Percentiles rank a stretch among this genome's conserved stretches.
These are phyloP conservation scores for Arachis hypogaea DNA, from an alignment of 306 rosid species.

Conservation along the genomic window DNA sequence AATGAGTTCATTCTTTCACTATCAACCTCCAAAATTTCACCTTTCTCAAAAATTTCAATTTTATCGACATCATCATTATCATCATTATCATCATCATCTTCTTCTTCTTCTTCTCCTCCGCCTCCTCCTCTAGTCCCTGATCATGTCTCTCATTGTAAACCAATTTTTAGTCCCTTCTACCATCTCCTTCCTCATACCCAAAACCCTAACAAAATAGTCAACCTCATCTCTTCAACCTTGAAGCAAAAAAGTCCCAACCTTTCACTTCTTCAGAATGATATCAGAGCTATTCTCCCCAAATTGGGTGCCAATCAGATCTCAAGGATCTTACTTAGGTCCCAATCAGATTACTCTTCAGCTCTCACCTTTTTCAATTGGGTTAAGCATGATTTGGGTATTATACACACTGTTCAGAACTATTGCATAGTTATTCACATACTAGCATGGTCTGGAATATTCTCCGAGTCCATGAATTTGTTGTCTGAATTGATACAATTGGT, in stretches of 20 bases:
- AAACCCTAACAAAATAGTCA: slow-evolving; percentile 77
- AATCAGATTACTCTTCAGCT: slow-evolving; percentile 72
- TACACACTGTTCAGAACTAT: slow-evolving; percentile 60
- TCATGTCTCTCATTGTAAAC: slow-evolving; percentile 48
- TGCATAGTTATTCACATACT: slow-evolving; percentile 64
- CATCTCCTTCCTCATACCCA: slow-evolving; percentile 74
- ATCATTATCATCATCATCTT: slow-evolving; percentile 39
- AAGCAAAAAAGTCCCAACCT: slow-evolving; percentile 47
- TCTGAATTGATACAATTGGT: slow-evolving; percentile 62
- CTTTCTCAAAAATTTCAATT: slow-evolving; percentile 36
- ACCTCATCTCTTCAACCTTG: slow-evolving; percentile 64
- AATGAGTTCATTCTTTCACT: slow-evolving; percentile 10
- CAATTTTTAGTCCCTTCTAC: slow-evolving; percentile 69
- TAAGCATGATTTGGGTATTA: slow-evolving; percentile 58
- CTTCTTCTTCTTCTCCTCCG: slow-evolving; percentile 42
- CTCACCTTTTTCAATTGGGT: slow-evolving; percentile 77
- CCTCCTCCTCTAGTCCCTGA: slow-evolving; percentile 52
- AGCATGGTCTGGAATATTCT: slow-evolving; percentile 62
- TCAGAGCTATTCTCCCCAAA: slow-evolving; percentile 64
- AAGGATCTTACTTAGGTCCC: slow-evolving; percentile 76
- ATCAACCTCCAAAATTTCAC: slow-evolving; percentile 11
- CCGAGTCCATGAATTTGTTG: slow-evolving; percentile 66
- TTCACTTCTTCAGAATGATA: slow-evolving; percentile 52
- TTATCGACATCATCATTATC: neutral
- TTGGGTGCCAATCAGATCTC: slow-evolving; percentile 71